Evolutionary conservation across 2,329 filamentous ascomycete species (phyloP).

Genomic region (Nothophaeocryptopus gaeumannii): DNA sequence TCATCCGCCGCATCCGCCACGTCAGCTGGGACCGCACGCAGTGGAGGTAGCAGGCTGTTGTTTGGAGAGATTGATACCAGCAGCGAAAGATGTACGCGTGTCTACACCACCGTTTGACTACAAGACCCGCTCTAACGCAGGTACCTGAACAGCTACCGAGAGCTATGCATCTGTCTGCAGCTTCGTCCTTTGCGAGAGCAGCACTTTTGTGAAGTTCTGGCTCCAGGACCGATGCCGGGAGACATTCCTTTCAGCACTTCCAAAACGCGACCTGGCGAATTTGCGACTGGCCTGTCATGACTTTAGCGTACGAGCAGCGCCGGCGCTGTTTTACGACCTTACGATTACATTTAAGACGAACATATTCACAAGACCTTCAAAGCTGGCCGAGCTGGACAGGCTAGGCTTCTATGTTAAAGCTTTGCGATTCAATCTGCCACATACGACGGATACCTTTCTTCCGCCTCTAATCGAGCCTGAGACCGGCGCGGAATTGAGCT

Average conservation of each 20-base stretch:
- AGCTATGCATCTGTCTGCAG: conserved; percentile 49
- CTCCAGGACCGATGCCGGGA: conserved; percentile 48
- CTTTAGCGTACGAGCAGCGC: conserved; percentile 67
- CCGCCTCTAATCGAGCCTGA: conserved; percentile 77
- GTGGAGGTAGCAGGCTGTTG: conserved; percentile 40
- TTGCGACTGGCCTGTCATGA: conserved; percentile 67
- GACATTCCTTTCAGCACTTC: conserved; percentile 42
- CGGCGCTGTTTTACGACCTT: conserved; percentile 66
- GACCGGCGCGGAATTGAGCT: conserved; percentile 74
- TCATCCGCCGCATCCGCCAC: conserved; percentile 34
- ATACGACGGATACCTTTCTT: conserved; percentile 74
- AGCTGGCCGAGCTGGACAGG: conserved; percentile 70
- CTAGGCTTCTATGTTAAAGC: conserved; percentile 77
- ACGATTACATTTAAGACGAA: conserved; percentile 68
- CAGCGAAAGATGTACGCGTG: conserved; percentile 38
- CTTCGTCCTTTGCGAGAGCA: conserved; percentile 48
- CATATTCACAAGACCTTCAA: conserved; percentile 71
- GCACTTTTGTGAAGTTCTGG: conserved; percentile 51
- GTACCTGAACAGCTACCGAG: conserved; percentile 38
- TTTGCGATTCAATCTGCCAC: conserved; percentile 73
- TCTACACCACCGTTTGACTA: conserved; percentile 5
- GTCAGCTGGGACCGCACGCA: conserved; percentile 34
- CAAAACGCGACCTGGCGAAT: conserved; percentile 42
- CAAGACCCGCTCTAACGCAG: conserved; percentile 19
- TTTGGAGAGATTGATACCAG: conserved; percentile 52